phyloP scores from a whole-genome alignment of 2,329 filamentous ascomycete species.

The Aspergillus niger region DNA sequence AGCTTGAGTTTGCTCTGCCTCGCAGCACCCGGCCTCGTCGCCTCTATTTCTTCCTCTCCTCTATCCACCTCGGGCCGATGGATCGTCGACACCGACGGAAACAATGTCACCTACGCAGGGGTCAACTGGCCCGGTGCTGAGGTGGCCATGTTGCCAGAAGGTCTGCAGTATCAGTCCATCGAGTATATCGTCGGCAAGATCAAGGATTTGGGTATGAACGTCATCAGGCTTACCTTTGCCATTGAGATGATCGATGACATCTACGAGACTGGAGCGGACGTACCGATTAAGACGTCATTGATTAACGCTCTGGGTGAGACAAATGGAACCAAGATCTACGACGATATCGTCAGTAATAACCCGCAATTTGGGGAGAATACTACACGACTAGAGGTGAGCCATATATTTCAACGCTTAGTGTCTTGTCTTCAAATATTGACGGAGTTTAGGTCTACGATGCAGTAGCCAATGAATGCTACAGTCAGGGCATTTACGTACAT shows the following conservation, averaged over 20 bases:
- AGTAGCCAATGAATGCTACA: slow-evolving; percentile 59
- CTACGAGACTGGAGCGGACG: slow-evolving; percentile 42
- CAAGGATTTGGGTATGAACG: slow-evolving; percentile 35
- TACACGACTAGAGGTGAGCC: slow-evolving; percentile 27
- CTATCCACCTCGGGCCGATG: slow-evolving; percentile 38
- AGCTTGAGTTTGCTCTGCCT: not conserved
- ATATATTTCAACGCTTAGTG: too few relatives aligned
- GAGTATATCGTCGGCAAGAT: slow-evolving; percentile 31
- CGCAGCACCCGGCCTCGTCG: not conserved
- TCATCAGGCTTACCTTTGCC: slow-evolving; percentile 43
- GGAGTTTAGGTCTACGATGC: slow-evolving; percentile 57
- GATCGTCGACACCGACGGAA: slow-evolving; percentile 42
- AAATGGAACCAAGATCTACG: slow-evolving; percentile 44
- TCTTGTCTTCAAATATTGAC: not conserved
- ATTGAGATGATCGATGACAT: slow-evolving; percentile 48
- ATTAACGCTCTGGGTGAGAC: slow-evolving; percentile 42
- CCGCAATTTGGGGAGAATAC: slow-evolving; percentile 41
- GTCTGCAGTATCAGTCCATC: slow-evolving; percentile 33
- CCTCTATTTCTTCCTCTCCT: slow-evolving; percentile 14
- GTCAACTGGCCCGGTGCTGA: slow-evolving; percentile 37
- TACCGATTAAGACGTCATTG: slow-evolving; percentile 42
- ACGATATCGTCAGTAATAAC: slow-evolving; percentile 40
- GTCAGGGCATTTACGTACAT: slow-evolving; percentile 60
- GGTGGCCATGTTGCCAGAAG: slow-evolving; percentile 38
- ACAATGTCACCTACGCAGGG: slow-evolving; percentile 31